These are phyloP conservation scores for Pseudogymnoascus sp. DNA, from an alignment of 2,329 filamentous ascomycete species.

Conservation along the genomic window DNA sequence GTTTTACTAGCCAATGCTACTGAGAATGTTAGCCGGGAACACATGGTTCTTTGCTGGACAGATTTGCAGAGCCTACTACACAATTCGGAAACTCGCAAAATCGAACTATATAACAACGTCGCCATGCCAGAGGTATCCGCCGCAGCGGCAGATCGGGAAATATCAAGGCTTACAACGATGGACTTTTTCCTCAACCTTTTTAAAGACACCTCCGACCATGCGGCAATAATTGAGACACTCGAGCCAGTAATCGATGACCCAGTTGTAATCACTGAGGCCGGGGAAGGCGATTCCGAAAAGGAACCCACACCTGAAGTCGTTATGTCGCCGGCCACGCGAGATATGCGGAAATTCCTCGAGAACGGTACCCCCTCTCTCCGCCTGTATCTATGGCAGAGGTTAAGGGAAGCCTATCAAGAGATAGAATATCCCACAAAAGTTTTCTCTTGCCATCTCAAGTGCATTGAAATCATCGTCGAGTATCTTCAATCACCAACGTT, in stretches of 20 bases:
- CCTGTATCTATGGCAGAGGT: slow-evolving; percentile 79
- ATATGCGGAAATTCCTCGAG: slow-evolving; percentile 79
- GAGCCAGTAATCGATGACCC: slow-evolving; percentile 74
- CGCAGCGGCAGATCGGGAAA: slow-evolving; percentile 78
- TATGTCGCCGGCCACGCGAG: slow-evolving; percentile 44
- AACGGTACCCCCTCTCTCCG: slow-evolving; percentile 74
- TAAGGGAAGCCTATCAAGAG: slow-evolving; percentile 79
- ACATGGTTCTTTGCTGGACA: slow-evolving; percentile 52
- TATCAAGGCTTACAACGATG: slow-evolving; percentile 88
- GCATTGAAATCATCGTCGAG: slow-evolving; percentile 71
- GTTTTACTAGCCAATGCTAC: slow-evolving; percentile 52
- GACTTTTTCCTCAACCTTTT: slow-evolving; percentile 93
- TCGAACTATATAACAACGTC: slow-evolving; percentile 71
- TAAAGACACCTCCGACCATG: slow-evolving; percentile 70
- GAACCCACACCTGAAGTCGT: slow-evolving; percentile 12
- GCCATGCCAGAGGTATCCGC: slow-evolving; percentile 82
- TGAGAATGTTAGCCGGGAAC: slow-evolving; percentile 46
- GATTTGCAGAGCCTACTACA: slow-evolving; percentile 50
- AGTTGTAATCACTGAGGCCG: slow-evolving; percentile 16
- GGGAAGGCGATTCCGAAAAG: slow-evolving; percentile 15
- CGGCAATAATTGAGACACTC: slow-evolving; percentile 79
- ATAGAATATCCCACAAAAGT: slow-evolving; percentile 85
- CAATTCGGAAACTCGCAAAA: slow-evolving; percentile 38
- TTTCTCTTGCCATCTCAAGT: slow-evolving; percentile 76
- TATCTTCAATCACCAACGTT: slow-evolving; percentile 57